A percentile compares a stretch with the other conserved stretches of the same genome.
These are phyloP conservation scores for Mastigamoeba balamuthi DNA, from an alignment of 78 protist species.

Conservation along the genomic window DNA sequence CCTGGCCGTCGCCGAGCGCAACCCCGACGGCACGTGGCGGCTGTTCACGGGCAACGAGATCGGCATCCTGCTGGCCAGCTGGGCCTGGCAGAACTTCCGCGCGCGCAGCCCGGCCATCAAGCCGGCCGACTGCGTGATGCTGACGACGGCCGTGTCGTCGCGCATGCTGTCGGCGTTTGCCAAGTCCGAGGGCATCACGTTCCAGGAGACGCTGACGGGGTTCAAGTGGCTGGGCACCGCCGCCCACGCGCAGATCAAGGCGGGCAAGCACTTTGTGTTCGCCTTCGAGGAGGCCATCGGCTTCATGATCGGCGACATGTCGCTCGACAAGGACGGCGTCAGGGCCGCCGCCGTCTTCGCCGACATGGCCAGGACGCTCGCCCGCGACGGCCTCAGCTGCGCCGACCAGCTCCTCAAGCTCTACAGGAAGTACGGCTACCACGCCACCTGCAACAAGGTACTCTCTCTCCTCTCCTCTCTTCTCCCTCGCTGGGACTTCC, in stretches of 20 bases:
- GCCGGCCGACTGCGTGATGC: slow-evolving; percentile 23
- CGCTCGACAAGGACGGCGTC: slow-evolving; percentile 95
- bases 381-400: slow-evolving; percentile 25
- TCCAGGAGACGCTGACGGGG: slow-evolving; percentile 89
- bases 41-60: slow-evolving; percentile 95
- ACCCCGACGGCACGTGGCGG: slow-evolving; percentile 68
- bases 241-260: slow-evolving; percentile 34
- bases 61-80: slow-evolving; percentile 82
- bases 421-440: slow-evolving; percentile 36
- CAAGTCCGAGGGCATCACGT: slow-evolving; percentile 58
- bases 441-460: slow-evolving; percentile 38
- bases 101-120: not conserved
- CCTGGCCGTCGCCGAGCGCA: slow-evolving; percentile 85
- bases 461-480: too few relatives aligned
- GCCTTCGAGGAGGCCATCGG: slow-evolving; percentile 91
- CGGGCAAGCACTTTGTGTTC: slow-evolving; percentile 59
- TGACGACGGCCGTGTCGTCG: slow-evolving; percentile 86
- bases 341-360: slow-evolving; percentile 69
- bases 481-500: too few relatives aligned
- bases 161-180: slow-evolving; percentile 73
- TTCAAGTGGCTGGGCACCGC: slow-evolving; percentile 97
- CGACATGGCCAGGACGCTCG: slow-evolving; percentile 51
- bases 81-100: slow-evolving; percentile 55
- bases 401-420: slow-evolving; percentile 34
- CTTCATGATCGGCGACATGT: slow-evolving; percentile 64